Evolutionary conservation across 192 early-diverging fungal species (phyloP), one percentile per base, ranked within the genome.

Genomic region (Mortierella antarctica): DNA sequence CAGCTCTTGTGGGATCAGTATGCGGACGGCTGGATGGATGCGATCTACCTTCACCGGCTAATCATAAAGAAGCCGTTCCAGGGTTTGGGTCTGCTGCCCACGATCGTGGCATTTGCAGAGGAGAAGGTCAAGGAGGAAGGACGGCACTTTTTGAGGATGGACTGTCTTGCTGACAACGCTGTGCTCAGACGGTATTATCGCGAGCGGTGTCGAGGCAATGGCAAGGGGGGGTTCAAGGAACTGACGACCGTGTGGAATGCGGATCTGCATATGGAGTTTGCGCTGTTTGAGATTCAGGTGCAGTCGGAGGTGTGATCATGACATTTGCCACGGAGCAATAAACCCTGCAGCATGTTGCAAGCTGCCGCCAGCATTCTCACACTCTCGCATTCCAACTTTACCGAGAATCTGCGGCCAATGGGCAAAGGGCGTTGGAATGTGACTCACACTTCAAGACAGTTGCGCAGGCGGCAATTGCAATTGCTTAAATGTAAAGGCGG

Each of bases 31-130:
- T 79, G 76, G 76, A 70, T 46, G n/a, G 76, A 79, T 45, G 76
- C 76, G 0, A 10, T 79, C 2, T 79, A 71, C 45, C 45, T 79
- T 1, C 76, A 79, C 56, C 76, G 76, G 0, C 69, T 79, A 6
- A 57, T 79, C 1, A 11, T 79, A 3, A 52, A 47, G 58, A 42
- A 71, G n/a, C 63, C 48, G 7, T 79, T 48, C 69, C 58, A 67
- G 50, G 76, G 76, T 7, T 10, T 47, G 21, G 76, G 64, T 0
- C 14, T 79, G 6, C 67, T 64, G 2, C 49, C 68, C 0, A 66
- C 51, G 58, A 67, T 79, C 17, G 20, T 79, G 40, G 57, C 44
- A 18, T 79, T 71, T 67, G 69, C 45, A 6, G 64, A 71, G 39
- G 6, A 40, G 4, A 66, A 62, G 13, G 64, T 79, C 31, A 59